Conservation (phyloP, 495 filamentous ascomycete genomes). For the Lophiostoma macrostomum region DNA sequence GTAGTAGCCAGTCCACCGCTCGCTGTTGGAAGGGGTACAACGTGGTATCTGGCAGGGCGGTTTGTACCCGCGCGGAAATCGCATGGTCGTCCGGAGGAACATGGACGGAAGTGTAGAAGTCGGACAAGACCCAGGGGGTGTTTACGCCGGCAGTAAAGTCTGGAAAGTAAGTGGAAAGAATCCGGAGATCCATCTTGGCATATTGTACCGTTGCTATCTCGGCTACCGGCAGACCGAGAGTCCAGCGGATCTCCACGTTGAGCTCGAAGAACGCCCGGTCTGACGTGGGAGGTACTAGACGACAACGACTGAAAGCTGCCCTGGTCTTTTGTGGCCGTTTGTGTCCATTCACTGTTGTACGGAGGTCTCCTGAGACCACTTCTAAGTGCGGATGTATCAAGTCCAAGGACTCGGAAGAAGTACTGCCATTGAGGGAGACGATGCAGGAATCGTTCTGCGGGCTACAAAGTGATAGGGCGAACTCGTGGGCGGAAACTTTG, state of each 20-base stretch:
- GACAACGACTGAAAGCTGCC: conserved; percentile 14
- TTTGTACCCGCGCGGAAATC: conserved; percentile 45
- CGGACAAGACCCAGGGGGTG: conserved; percentile 39
- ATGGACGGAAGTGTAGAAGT: conserved; percentile 66
- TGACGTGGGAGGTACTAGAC: not conserved
- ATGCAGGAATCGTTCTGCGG: not conserved
- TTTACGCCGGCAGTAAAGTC: not conserved
- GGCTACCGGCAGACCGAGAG: conserved; percentile 14
- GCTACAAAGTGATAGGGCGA: conserved; percentile 12
- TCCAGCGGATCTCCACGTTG: conserved; percentile 19
- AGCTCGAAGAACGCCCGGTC: not conserved
- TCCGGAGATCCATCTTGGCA: conserved; percentile 5
- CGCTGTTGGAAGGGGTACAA: conserved; percentile 72
- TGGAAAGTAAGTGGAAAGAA: conserved; percentile 25
- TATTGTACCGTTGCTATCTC: not conserved
- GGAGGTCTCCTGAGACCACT: conserved; percentile 2
- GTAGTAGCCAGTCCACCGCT: conserved; percentile 67
- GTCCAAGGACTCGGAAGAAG: conserved; percentile 8
- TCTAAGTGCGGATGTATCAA: conserved; percentile 12
- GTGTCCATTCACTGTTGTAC: conserved; percentile 1
- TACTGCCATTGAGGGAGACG: conserved; percentile 4
- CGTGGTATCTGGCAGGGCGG: conserved; percentile 46
- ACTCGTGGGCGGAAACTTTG: not conserved
- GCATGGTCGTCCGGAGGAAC: conserved; percentile 48
- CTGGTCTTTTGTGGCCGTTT: not conserved